Conservation (phyloP, 176 grass and related monocot genomes). For the Metroxylon sagu region DNA sequence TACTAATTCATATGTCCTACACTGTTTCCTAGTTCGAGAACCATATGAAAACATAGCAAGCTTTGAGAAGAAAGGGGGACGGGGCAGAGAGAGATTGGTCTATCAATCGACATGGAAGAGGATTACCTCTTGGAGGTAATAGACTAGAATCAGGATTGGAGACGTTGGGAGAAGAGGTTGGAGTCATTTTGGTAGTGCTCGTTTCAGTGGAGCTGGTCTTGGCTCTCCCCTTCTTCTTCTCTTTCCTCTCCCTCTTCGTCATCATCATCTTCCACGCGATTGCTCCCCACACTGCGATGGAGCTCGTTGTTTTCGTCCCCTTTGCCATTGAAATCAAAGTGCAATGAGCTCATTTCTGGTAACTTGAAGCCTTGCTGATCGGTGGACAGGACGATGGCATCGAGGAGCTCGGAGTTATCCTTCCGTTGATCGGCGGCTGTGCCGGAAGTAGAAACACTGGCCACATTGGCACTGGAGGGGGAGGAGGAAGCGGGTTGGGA, state of each 20-base stretch:
- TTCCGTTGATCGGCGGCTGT: neutral
- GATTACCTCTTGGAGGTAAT: too few species aligned
- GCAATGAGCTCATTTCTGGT: constrained; percentile 7
- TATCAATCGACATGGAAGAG: too few species aligned
- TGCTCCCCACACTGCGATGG: neutral
- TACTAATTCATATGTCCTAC: too few species aligned
- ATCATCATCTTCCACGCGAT: neutral
- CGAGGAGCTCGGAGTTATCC: constrained; percentile 57
- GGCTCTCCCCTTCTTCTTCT: constrained; percentile 37
- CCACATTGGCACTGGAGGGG: too few species aligned
- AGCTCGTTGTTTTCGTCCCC: neutral
- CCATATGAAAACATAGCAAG: too few species aligned
- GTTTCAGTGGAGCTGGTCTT: constrained; percentile 21
- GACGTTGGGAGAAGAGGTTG: constrained; percentile 26
- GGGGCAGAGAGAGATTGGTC: too few species aligned
- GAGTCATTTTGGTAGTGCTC: constrained; percentile 12
- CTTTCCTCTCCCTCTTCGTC: constrained; percentile 11
- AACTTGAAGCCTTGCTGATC: constrained; percentile 15
- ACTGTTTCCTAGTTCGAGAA: too few species aligned
- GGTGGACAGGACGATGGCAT: constrained; percentile 61
- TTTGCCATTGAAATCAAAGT: constrained; percentile 27
- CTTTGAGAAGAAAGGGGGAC: too few species aligned
- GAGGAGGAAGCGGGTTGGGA: too few species aligned
- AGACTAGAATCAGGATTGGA: neutral
- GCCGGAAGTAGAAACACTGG: too few species aligned